phyloP scores from a whole-genome alignment of 805 yeast species.

The Kurtzmaniella fragi region DNA sequence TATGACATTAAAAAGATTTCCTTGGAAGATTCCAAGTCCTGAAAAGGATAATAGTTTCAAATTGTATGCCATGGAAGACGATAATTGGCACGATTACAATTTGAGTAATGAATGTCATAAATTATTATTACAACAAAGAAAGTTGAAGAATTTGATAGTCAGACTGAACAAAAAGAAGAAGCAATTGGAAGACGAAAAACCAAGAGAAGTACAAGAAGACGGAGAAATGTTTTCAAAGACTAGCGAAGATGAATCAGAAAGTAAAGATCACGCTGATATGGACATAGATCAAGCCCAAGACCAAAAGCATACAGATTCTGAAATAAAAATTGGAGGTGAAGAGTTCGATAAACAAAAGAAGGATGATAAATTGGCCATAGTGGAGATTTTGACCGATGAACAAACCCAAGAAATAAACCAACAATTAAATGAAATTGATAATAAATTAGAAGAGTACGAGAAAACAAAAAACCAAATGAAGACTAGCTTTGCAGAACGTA shows the following conservation, averaged over 20 bases:
- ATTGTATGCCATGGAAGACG: conserved; percentile 76
- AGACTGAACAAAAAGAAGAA: conserved; percentile 40
- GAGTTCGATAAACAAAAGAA: conserved; percentile 10
- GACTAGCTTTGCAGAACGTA: conserved; percentile 20
- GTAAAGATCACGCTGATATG: conserved; percentile 5
- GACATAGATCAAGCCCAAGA: conserved; percentile 1
- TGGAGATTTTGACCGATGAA: conserved; percentile 27
- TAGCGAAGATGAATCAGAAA: conserved; percentile 6
- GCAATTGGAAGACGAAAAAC: conserved; percentile 8
- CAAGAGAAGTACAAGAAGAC: conserved; percentile 1
- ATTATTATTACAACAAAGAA: conserved; percentile 54
- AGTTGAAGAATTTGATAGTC: conserved; percentile 43
- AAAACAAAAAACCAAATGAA: conserved; percentile 29
- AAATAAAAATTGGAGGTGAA: conserved; percentile 8
- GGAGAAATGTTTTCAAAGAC: conserved; percentile 2
- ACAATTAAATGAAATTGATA: conserved; percentile 34
- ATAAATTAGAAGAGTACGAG: conserved; percentile 33
- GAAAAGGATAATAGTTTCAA: conserved; percentile 72
- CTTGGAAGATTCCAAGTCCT: conserved; percentile 78
- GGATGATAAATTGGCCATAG: conserved; percentile 13
- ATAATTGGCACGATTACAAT: conserved; percentile 68
- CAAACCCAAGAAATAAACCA: conserved; percentile 25
- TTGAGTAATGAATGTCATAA: conserved; percentile 72
- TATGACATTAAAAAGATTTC: conserved; percentile 79
- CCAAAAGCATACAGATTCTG: conserved; percentile 2